Conservation (phyloP, 495 filamentous ascomycete genomes). For the Annulohypoxylon bovei region DNA sequence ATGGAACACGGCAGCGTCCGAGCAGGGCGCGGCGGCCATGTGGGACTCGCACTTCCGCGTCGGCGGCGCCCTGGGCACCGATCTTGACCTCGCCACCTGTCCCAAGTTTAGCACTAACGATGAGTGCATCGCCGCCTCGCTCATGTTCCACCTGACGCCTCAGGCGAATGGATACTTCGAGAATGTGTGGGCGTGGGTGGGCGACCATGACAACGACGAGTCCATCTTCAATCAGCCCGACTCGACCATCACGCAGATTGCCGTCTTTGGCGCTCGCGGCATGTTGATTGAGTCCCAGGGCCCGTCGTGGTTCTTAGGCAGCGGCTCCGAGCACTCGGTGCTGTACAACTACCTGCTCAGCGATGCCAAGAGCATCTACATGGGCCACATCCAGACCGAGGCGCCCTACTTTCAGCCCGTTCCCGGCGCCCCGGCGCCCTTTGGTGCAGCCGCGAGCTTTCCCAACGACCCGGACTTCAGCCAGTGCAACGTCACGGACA, state of each 20-base stretch:
- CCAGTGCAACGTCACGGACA: neutral
- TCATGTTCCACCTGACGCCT: slow-evolving; percentile 71
- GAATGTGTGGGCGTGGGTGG: slow-evolving; percentile 75
- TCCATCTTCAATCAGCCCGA: neutral
- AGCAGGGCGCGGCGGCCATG: slow-evolving; percentile 31
- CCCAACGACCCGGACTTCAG: neutral
- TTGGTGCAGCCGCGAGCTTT: neutral
- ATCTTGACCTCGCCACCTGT: slow-evolving; percentile 69
- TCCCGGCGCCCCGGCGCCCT: neutral
- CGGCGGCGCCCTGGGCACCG: slow-evolving; percentile 70
- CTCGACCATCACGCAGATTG: neutral
- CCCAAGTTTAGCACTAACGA: slow-evolving; percentile 43
- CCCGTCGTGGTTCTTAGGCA: too few relatives aligned
- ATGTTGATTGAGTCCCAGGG: neutral
- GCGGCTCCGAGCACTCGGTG: neutral
- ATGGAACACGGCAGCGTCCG: slow-evolving; percentile 40
- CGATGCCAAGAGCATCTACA: neutral
- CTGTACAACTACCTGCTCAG: neutral
- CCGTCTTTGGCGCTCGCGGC: neutral
- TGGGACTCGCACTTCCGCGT: slow-evolving; percentile 48
- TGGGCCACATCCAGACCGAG: neutral
- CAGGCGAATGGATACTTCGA: slow-evolving; percentile 70
- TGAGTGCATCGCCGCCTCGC: slow-evolving; percentile 65
- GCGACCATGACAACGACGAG: neutral
- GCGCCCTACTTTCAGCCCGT: neutral